phyloP scores from a whole-genome alignment of 169 alveolate genomes.

The Plasmodium fragile region DNA sequence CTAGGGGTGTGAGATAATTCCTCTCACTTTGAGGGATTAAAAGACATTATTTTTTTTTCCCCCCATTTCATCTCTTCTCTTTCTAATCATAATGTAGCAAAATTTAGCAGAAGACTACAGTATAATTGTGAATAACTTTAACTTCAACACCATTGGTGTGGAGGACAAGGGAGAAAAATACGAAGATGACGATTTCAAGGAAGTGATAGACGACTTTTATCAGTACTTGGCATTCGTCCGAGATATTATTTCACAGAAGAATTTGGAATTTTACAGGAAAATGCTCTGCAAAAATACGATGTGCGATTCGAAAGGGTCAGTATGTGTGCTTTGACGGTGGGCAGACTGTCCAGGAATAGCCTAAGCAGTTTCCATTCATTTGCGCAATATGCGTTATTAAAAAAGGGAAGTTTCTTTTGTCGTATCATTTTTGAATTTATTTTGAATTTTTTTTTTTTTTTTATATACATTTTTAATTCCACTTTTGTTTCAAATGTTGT shows the following conservation, averaged over 20 bases:
- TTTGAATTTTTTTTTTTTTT: neutral
- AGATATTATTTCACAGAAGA: slow-evolving; percentile 36
- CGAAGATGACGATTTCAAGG: slow-evolving; percentile 62
- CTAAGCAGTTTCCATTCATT: neutral
- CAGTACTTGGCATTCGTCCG: slow-evolving; percentile 53
- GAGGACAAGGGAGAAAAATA: slow-evolving; percentile 65
- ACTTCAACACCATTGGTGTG: slow-evolving; percentile 46
- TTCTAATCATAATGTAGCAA: slow-evolving; percentile 4
- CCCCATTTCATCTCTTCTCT: neutral
- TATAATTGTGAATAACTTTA: slow-evolving; percentile 45
- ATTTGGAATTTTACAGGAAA: slow-evolving; percentile 62
- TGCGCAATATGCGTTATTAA: neutral
- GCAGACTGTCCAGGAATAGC: neutral
- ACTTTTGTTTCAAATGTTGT: neutral
- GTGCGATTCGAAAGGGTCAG: slow-evolving; percentile 67
- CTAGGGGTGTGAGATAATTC: neutral
- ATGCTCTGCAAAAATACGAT: slow-evolving; percentile 48
- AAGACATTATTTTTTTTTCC: neutral
- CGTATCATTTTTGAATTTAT: neutral
- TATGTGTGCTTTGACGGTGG: slow-evolving; percentile 29
- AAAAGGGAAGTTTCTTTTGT: slow-evolving; percentile 5
- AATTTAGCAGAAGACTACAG: slow-evolving; percentile 60
- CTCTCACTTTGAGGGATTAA: neutral
- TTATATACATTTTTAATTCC: neutral
- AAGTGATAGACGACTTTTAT: slow-evolving; percentile 56